Evolutionary conservation across 345 rosid species (phyloP).

Genomic region (Eucalyptus erythrocorys): DNA sequence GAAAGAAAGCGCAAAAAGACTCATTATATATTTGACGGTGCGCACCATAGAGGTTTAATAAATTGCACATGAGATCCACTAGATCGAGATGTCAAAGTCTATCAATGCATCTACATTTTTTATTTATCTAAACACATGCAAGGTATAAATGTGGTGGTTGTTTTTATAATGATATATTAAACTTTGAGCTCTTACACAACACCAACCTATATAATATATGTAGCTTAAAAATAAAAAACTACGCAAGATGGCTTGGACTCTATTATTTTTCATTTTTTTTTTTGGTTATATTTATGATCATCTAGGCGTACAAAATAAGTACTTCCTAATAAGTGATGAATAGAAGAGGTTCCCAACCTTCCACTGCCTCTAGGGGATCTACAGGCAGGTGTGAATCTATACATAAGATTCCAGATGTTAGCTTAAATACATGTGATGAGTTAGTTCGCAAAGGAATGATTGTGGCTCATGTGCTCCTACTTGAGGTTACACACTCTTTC

Average conservation of each 20-base stretch:
- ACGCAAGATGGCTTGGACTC: fast-evolving
- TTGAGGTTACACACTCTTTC: not conserved
- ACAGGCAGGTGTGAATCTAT: fast-evolving
- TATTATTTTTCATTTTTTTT: too few species aligned
- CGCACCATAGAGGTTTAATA: not conserved
- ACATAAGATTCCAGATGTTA: too few species aligned
- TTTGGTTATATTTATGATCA: too few species aligned
- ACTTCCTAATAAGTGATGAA: too few species aligned
- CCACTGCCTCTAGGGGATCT: fast-evolving
- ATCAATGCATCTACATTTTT: not conserved
- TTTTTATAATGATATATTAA: fast-evolving
- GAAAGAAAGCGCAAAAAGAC: not conserved
- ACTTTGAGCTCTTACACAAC: too few species aligned
- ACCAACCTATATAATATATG: fast-evolving
- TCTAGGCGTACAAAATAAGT: fast-evolving
- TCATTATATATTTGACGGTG: not conserved
- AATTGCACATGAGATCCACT: not conserved
- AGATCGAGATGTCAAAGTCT: not conserved
- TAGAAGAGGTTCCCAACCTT: not conserved
- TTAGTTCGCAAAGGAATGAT: not conserved
- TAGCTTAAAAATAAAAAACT: fast-evolving
- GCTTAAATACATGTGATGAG: not conserved
- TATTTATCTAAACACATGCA: not conserved
- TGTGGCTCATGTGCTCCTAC: not conserved
- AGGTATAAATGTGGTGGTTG: too few species aligned